Evolutionary conservation across 345 rosid species (phyloP), one percentile per base, ranked within the genome.

Genomic region (Clarkia xantiana): DNA sequence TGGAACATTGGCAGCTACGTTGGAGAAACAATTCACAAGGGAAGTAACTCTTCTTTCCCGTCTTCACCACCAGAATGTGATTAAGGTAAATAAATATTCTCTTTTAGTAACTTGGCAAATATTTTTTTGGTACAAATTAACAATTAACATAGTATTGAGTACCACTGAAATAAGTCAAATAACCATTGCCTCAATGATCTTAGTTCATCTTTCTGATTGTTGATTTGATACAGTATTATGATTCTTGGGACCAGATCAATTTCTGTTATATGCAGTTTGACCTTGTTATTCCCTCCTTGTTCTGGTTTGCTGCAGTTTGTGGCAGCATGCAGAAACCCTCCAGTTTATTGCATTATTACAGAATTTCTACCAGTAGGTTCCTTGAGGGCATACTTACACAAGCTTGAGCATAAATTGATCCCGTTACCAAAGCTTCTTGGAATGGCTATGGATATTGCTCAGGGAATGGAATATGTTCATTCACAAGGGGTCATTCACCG

Each of bases 401-500:
- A 82, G 75, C 94, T 84, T 40, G 99, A 93, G 70, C 70, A 70
- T 40, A 82, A 73, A 65, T 51, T 76, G 10, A 81, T 93, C 57
- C 72, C 96, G 39, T 57, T 93, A 61, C 59, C 65, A 59, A 82
- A 79, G 60, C 64, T 84, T 48, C 68, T 80, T 51, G 65, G 71
- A 14, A 61, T 82, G 58, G 88, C 88, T 55, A 68, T 84, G 14
- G 96, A 86, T 51, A 67, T 91, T 60, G 94, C 98, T 45, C 81
- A 63, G 19, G 99, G 95, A 51, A 84, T 93, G 96, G 91, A 84
- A 44, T 93, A 80, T 56, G 77, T 93, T 42, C 99, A 93, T 61
- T 84, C 95, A 34, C 82, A 71, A 42, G 90, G 77, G 49, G 59
- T 93, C 63, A 84, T 87, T 53, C 99, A 93, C 57, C 84, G 99